Base-by-base conservation (phyloP, 2,329 filamentous ascomycete species). In the Didymellaceae sp. region DNA sequence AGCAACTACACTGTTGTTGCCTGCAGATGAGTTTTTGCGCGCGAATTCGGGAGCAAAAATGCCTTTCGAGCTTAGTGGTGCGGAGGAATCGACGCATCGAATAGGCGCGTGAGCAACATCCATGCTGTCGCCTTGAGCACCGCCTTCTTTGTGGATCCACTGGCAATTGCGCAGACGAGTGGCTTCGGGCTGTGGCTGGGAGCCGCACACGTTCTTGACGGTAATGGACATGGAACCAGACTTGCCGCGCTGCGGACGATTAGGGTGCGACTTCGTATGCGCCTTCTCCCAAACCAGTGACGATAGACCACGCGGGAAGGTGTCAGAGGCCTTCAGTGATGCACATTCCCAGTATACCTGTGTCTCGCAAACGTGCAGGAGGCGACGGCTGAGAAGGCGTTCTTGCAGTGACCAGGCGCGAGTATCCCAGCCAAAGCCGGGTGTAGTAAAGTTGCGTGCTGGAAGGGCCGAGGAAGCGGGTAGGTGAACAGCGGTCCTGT, bases 301-400 rank as follows among this genome's bases (percentile, higher is more conserved):
- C 8, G 68, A 61, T 5, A 72, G 54, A 1, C 70, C 70, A 8
- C 51, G 61, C 4, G 70, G 70, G 55, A 72, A 72, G 5, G 67
- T 72, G 37, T 71, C 66, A 4, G 65, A 70, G 6, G 70, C 70
- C 48, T 72, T 73, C 45, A 72, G 67, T 7, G 59, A 54, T 52
- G 68, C 68, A 48, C 71, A 74, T 35, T 73, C 68, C 71, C 71
- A 74, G 56, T 73, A 70, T 52, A 72, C 55, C 40, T 74, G 70
- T 44, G 64, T 61, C 34, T 58, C 57, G 26, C 67, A 63, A 9
- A 71, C 52, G 24, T 70, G 65, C 13, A 74, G 58, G 47, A 71
- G 59, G 11, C 71, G 62, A 11, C 58, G 63, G 18, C 68, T 70
- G 13, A 74, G 70, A 0, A 73, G 62, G 8, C 69, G 65, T 40